Evolutionary conservation across 805 yeast genomes (phyloP).

Genomic region (Maudiozyma serrabonitensis): DNA sequence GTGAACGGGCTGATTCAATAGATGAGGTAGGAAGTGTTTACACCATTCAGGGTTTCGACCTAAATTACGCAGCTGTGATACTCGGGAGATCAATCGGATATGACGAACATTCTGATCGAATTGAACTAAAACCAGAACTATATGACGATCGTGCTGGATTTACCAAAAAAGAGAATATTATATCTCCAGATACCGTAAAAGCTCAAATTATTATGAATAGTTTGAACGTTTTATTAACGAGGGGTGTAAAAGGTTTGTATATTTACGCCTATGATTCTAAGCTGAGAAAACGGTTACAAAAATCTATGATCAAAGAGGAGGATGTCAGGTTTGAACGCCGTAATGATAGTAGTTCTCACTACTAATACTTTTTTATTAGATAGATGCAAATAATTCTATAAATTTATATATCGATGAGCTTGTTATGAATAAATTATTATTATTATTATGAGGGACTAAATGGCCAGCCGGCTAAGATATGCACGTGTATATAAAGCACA

Average conservation of each 20-base stretch:
- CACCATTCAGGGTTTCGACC: conserved; percentile 40
- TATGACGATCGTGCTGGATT: conserved; percentile 41
- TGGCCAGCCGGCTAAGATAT: too few species aligned
- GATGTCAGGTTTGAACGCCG: too few species aligned
- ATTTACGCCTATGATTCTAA: conserved; percentile 35
- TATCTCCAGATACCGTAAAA: conserved; percentile 30
- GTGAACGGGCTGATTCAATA: conserved; percentile 36
- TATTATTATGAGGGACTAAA: too few species aligned
- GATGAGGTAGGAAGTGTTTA: conserved; percentile 42
- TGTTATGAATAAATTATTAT: too few species aligned
- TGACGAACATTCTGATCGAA: conserved; percentile 28
- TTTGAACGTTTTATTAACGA: conserved; percentile 36
- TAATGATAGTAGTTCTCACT: too few species aligned
- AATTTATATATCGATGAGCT: too few species aligned
- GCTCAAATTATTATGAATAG: conserved; percentile 36
- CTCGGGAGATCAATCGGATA: conserved; percentile 36
- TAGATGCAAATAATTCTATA: too few species aligned
- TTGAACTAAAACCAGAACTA: conserved; percentile 29
- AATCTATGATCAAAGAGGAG: conserved; percentile 3
- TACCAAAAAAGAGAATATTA: conserved; percentile 33
- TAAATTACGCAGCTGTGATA: conserved; percentile 39
- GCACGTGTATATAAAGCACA: too few species aligned
- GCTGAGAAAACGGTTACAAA: conserved; percentile 28
- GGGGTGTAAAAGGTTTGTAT: conserved; percentile 37
- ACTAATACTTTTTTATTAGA: too few species aligned